Evolutionary conservation across 768 basidiomycete genomes (phyloP).

Genomic region (Calocera cornea): DNA sequence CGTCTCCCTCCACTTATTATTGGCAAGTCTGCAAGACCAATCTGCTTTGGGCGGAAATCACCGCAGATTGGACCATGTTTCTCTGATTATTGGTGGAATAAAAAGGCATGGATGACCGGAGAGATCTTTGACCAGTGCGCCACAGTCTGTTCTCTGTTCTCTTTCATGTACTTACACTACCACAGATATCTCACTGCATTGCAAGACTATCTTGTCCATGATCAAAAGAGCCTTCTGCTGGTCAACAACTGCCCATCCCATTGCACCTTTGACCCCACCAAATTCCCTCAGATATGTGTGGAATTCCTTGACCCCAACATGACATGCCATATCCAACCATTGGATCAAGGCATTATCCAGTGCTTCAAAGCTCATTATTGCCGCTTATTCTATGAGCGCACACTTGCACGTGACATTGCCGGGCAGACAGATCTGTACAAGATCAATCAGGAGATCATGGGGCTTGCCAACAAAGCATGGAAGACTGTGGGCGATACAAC

Average conservation of each 20-base stretch:
- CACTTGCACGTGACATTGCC: conserved; percentile 23
- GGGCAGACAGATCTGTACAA: conserved; percentile 26
- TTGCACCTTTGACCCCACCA: conserved; percentile 19
- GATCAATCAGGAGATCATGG: conserved; percentile 27
- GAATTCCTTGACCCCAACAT: conserved; percentile 26
- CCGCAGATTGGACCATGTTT: conserved; percentile 19
- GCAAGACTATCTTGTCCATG: conserved; percentile 16
- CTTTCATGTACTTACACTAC: conserved; percentile 4
- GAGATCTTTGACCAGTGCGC: conserved; percentile 26
- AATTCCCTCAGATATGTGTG: conserved; percentile 19
- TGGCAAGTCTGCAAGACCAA: conserved; percentile 25
- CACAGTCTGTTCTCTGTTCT: neutral
- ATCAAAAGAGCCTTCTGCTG: conserved; percentile 20
- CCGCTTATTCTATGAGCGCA: conserved; percentile 16
- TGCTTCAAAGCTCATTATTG: conserved; percentile 27
- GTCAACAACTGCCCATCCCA: conserved; percentile 27
- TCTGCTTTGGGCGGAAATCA: conserved; percentile 21
- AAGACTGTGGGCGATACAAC: conserved; percentile 18
- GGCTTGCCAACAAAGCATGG: conserved; percentile 26
- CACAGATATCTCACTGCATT: conserved; percentile 23
- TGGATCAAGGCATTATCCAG: conserved; percentile 27
- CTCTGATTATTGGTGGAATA: conserved; percentile 26
- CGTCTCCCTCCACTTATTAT: conserved; percentile 26
- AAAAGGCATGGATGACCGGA: conserved; percentile 30
- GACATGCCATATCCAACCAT: conserved; percentile 28